phyloP scores from a whole-genome alignment of 1,284 basidiomycete species.

The Anthracocystis setariae region DNA sequence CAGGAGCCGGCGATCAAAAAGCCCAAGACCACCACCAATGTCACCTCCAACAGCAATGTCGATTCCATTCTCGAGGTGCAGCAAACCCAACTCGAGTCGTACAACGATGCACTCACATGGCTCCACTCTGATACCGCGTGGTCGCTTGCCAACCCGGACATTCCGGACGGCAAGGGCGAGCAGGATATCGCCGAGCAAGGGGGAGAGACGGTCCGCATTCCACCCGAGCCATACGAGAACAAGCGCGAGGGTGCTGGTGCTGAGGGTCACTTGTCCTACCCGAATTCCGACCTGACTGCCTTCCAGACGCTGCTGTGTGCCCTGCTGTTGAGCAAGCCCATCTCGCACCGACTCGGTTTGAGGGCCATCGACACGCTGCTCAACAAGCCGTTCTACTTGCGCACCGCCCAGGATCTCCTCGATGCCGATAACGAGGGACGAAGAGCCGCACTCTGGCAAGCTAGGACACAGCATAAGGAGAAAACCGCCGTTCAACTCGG shows the following conservation, averaged over 20 bases:
- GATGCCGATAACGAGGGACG: constrained; percentile 47
- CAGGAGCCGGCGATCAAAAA: constrained; percentile 29
- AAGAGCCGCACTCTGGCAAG: constrained; percentile 48
- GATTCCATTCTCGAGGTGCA: constrained; percentile 41
- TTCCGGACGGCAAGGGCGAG: constrained; percentile 30
- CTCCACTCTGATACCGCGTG: constrained; percentile 33
- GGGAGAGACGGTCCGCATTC: constrained; percentile 22
- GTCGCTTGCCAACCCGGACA: constrained; percentile 30
- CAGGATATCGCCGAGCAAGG: constrained; percentile 32
- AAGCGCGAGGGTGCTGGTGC: constrained; percentile 9
- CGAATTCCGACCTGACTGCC: constrained; percentile 40
- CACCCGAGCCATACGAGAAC: constrained; percentile 31
- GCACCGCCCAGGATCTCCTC: constrained; percentile 29
- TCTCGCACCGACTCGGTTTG: constrained; percentile 46
- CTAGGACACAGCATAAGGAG: constrained; percentile 55
- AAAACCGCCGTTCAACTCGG: constrained; percentile 54
- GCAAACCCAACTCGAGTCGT: constrained; percentile 39
- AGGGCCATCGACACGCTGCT: constrained; percentile 48
- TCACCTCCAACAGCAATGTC: constrained; percentile 5
- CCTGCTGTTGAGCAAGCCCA: constrained; percentile 50
- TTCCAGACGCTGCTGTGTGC: constrained; percentile 49
- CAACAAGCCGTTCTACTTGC: constrained; percentile 45
- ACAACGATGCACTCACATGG: constrained; percentile 33
- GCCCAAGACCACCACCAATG: constrained; percentile 30
- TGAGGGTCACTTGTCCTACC: constrained; percentile 37